Evolutionary conservation across 257 asterid species (phyloP).

Genomic region (Dorcoceras hygrometricum): DNA sequence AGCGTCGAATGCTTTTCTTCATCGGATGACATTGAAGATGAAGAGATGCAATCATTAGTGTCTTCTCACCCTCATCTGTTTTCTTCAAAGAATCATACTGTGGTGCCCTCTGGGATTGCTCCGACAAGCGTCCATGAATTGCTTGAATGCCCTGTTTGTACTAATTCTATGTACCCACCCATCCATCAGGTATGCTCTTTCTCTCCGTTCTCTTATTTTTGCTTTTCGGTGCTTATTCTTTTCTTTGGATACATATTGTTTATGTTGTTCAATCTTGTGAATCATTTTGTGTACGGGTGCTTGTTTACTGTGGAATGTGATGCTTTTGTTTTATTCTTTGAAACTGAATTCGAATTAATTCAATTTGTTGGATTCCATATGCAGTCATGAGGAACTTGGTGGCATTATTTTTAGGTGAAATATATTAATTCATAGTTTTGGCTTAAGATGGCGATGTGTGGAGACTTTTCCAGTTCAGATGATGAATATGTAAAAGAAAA

Average conservation of each 20-base stretch:
- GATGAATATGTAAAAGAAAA: neutral
- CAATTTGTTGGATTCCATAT: too few relatives aligned
- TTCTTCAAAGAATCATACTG: slow-evolving; percentile 46
- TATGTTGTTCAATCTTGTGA: neutral
- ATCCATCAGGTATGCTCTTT: slow-evolving; percentile 65
- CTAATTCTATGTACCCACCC: slow-evolving; percentile 91
- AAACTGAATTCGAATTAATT: neutral
- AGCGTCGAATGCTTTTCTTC: slow-evolving; percentile 68
- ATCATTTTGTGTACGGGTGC: too few relatives aligned
- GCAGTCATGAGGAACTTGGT: neutral
- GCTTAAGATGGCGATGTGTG: neutral
- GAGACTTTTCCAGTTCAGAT: neutral
- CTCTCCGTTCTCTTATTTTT: neutral
- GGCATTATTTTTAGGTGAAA: neutral
- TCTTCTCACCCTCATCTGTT: slow-evolving; percentile 35
- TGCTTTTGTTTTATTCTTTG: neutral
- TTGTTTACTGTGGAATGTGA: neutral
- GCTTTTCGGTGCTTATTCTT: neutral
- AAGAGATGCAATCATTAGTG: slow-evolving; percentile 59
- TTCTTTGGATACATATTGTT: neutral
- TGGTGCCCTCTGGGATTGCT: slow-evolving; percentile 45
- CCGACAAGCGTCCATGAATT: slow-evolving; percentile 81
- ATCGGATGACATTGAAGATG: slow-evolving; percentile 71
- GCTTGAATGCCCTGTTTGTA: slow-evolving; percentile 91
- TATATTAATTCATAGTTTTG: neutral